A percentile compares a stretch with the other conserved stretches of the same genome.
These are phyloP conservation scores for Lactifluus hygrophoroides DNA, from an alignment of 768 basidiomycete species.

Conservation along the genomic window DNA sequence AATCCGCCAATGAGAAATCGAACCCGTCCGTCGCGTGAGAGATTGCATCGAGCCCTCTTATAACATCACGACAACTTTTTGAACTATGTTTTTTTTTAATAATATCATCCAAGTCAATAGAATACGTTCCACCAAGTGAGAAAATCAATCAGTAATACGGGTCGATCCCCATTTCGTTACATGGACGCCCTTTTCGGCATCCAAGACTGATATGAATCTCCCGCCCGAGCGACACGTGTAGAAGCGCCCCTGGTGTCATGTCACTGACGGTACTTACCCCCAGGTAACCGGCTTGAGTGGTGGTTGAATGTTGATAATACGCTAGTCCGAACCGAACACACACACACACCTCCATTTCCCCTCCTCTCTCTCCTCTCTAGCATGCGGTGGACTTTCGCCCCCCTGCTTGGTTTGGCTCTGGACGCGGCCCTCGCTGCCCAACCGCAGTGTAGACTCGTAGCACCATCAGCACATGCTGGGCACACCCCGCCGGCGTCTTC, in stretches of 20 bases:
- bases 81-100: too few species aligned
- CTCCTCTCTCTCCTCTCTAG: too few species aligned
- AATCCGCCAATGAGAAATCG: too few species aligned
- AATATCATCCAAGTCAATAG: too few species aligned
- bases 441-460: constrained; percentile 23
- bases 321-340: neutral
- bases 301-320: constrained; percentile 1
- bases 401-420: neutral
- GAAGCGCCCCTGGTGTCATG: constrained; percentile 1
- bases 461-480: constrained; percentile 2
- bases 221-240: constrained; percentile 11
- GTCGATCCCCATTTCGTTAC: neutral
- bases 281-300: neutral
- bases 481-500: constrained; percentile 14
- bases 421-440: constrained; percentile 16
- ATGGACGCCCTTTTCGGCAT: neutral
- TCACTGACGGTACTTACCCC: neutral
- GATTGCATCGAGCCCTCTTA: too few species aligned
- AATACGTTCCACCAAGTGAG: too few species aligned
- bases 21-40: too few species aligned
- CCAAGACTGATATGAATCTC: neutral
- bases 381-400: constrained; percentile 5
- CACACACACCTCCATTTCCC: neutral
- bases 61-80: too few species aligned
- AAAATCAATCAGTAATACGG: too few species aligned